Percentiles rank a stretch among this genome's conserved stretches.
These are phyloP conservation scores for Mortierella polycephala DNA, from an alignment of 371 early-diverging fungal genomes.

Conservation along the genomic window DNA sequence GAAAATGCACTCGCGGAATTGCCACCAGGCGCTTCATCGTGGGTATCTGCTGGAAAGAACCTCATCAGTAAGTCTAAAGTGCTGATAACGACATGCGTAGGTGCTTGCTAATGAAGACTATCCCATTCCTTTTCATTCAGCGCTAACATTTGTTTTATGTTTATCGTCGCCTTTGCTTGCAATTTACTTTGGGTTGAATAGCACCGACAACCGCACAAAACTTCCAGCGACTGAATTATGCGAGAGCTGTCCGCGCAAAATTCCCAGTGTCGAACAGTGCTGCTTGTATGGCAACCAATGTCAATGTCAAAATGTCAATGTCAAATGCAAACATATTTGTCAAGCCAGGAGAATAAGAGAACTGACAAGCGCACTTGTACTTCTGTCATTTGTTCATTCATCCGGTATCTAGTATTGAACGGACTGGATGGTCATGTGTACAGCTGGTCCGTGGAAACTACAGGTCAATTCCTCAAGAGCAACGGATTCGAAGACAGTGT, in stretches of 20 bases:
- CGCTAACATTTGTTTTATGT: neutral
- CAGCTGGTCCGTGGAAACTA: constrained; percentile 49
- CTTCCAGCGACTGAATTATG: constrained; percentile 32
- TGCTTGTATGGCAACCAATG: constrained; percentile 12
- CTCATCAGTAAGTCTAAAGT: constrained; percentile 56
- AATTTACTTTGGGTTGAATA: neutral
- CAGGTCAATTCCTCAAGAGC: constrained; percentile 39
- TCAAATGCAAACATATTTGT: no score
- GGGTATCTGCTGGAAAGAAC: constrained; percentile 60
- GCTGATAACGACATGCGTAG: neutral
- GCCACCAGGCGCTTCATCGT: constrained; percentile 55
- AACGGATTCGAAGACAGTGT: constrained; percentile 52
- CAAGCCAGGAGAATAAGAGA: neutral
- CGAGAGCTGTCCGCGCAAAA: constrained; percentile 31
- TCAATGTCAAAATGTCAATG: neutral
- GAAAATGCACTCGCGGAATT: constrained; percentile 52
- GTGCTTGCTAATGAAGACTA: neutral
- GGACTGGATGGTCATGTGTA: constrained; percentile 35
- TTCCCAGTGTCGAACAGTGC: constrained; percentile 19
- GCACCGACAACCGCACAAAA: constrained; percentile 35
- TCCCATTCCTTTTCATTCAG: neutral
- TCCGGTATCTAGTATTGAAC: constrained; percentile 12
- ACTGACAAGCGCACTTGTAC: neutral
- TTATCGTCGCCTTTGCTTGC: neutral
- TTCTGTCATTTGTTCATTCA: neutral